Conservation (phyloP, 441 rosid species). For the Euphorbia corollata region DNA sequence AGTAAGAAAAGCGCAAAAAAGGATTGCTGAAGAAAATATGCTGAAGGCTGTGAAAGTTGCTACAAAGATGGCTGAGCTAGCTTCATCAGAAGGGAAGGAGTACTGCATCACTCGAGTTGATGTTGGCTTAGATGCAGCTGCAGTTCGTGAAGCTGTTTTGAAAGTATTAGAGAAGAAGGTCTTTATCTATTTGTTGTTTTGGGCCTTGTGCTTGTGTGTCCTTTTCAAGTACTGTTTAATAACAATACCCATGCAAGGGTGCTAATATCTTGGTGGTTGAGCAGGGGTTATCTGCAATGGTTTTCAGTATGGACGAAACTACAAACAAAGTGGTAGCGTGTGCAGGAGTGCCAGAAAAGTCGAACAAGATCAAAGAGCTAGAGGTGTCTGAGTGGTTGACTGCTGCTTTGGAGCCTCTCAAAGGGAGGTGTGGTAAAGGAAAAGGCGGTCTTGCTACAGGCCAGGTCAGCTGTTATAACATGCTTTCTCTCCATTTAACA, state of each 20-base stretch:
- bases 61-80: constrained; percentile 57
- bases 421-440: constrained; percentile 90
- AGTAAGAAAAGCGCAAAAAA: constrained; percentile 73
- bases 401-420: constrained; percentile 68
- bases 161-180: constrained; percentile 81
- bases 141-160: constrained; percentile 84
- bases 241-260: background rate
- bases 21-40: constrained; percentile 74
- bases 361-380: constrained; percentile 46
- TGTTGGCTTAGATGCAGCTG: constrained; percentile 86
- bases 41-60: constrained; percentile 63
- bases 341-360: constrained; percentile 79
- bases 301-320: constrained; percentile 74
- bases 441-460: constrained; percentile 89
- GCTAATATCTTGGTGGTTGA: constrained; percentile 21
- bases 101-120: constrained; percentile 69
- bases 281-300: constrained; percentile 84
- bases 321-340: constrained; percentile 86
- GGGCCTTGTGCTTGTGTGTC: background rate
- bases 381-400: constrained; percentile 91
- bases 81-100: constrained; percentile 62
- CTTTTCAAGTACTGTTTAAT: background rate
- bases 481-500: background rate
- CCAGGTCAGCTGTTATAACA: constrained; percentile 47
- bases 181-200: background rate